These are phyloP conservation scores for Conticribra weissflogii DNA, from an alignment of 108 stramenopile genomes.

Conservation along the genomic window DNA sequence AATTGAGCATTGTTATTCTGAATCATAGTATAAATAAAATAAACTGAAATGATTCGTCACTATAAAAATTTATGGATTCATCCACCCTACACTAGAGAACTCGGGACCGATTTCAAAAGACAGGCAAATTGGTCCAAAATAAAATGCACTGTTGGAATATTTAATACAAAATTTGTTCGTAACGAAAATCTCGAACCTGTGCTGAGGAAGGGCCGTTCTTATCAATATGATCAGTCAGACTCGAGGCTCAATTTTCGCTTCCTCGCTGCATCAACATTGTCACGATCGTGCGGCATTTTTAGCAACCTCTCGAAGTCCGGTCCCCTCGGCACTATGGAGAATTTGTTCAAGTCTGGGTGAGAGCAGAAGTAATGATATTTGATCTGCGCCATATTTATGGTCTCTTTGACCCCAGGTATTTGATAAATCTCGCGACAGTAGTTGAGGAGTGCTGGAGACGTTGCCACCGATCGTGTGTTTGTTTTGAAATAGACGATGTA, in stretches of 20 bases:
- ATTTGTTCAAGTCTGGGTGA: slow-evolving; percentile 86
- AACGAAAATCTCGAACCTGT: no score
- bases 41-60: no score
- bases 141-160: no score
- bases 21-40: no score
- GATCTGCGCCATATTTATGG: slow-evolving; percentile 94
- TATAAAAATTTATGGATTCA: no score
- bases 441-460: slow-evolving; percentile 87
- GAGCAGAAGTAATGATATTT: slow-evolving; percentile 95
- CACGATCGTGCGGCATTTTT: slow-evolving; percentile 63
- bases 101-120: no score
- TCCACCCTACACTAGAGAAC: no score
- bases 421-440: slow-evolving; percentile 97
- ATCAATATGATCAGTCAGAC: no score
- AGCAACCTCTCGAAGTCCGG: slow-evolving; percentile 66
- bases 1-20: no score
- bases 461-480: slow-evolving; percentile 77
- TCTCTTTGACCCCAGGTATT: slow-evolving; percentile 83
- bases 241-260: background rate
- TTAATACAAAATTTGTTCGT: no score
- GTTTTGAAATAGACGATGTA: slow-evolving; percentile 94
- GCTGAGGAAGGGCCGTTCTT: no score
- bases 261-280: slow-evolving; percentile 9
- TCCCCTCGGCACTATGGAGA: slow-evolving; percentile 81
- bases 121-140: no score